Conservation (phyloP, 116 monocot genomes). For the Phalaenopsis hybrid region DNA sequence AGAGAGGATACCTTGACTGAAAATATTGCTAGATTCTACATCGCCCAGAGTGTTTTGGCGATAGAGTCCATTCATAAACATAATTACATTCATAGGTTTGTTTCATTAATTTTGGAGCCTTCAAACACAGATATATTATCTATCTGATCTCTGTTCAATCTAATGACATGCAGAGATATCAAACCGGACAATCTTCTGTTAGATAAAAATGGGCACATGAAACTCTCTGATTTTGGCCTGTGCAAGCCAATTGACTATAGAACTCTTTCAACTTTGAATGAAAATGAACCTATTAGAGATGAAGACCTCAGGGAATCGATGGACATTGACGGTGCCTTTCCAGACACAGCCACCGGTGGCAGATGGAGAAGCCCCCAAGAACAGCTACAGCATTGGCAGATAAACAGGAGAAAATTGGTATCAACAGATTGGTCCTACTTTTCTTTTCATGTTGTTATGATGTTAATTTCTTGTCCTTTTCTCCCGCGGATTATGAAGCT, state of each 20-base stretch:
- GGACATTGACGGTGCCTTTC: constrained; percentile 81
- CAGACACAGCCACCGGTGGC: constrained; percentile 40
- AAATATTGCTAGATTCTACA: constrained; percentile 85
- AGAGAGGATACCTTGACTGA: constrained; percentile 89
- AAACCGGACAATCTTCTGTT: constrained; percentile 93
- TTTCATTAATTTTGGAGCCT: neutral
- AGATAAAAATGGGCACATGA: constrained; percentile 96
- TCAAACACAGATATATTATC: constrained; percentile 1
- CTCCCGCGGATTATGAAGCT: neutral
- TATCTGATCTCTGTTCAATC: constrained; percentile 5
- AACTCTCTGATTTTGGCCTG: constrained; percentile 91
- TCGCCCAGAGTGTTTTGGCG: constrained; percentile 81
- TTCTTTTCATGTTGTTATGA: neutral
- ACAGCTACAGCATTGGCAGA: constrained; percentile 93
- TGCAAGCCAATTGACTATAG: constrained; percentile 89
- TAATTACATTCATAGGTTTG: constrained; percentile 94
- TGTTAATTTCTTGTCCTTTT: neutral
- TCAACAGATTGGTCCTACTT: constrained; percentile 4
- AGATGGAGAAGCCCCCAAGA: constrained; percentile 80
- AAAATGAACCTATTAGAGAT: constrained; percentile 78
- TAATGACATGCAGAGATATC: constrained; percentile 64
- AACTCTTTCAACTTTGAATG: constrained; percentile 73
- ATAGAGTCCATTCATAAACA: constrained; percentile 96
- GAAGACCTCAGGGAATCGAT: constrained; percentile 85
- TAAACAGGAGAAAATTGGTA: constrained; percentile 79